phyloP scores from a whole-genome alignment of 1,284 basidiomycete genomes.

The Lignosus rhinocerotis region DNA sequence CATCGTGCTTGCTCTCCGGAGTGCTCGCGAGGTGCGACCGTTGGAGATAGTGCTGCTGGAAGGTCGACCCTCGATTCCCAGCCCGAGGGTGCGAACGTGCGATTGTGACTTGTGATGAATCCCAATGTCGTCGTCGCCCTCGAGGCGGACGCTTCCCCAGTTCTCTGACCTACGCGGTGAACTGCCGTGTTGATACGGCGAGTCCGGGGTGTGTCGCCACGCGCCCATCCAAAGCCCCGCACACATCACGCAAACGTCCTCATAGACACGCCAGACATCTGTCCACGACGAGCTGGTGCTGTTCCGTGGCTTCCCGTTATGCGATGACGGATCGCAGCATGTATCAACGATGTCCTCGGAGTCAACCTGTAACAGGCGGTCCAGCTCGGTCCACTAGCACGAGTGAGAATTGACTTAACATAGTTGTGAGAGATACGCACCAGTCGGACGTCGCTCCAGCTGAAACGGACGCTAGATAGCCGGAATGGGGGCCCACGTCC shows the following conservation, averaged over 20 bases:
- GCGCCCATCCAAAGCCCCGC: conserved; percentile 78
- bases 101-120: conserved; percentile 18
- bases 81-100: conserved; percentile 59
- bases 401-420: not conserved
- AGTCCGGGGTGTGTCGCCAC: conserved; percentile 43
- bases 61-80: conserved; percentile 65
- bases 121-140: conserved; percentile 54
- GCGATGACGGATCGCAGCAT: conserved; percentile 26
- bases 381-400: conserved; percentile 70
- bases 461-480: conserved; percentile 64
- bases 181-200: conserved; percentile 43
- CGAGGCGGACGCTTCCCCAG: conserved; percentile 56
- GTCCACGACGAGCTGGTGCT: conserved; percentile 54
- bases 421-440: conserved; percentile 38
- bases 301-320: conserved; percentile 16
- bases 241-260: conserved; percentile 78
- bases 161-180: conserved; percentile 39
- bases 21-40: conserved; percentile 19
- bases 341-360: conserved; percentile 26
- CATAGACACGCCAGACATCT: conserved; percentile 78
- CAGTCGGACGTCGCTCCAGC: conserved; percentile 78
- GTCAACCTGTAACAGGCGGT: conserved; percentile 62
- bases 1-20: conserved; percentile 29
- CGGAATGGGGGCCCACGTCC: conserved; percentile 47
- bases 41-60: conserved; percentile 14